A percentile compares a stretch with the other conserved stretches of the same genome.
phyloP scores from a whole-genome alignment of 208 protist genomes.

The Crithidia fasciculata region DNA sequence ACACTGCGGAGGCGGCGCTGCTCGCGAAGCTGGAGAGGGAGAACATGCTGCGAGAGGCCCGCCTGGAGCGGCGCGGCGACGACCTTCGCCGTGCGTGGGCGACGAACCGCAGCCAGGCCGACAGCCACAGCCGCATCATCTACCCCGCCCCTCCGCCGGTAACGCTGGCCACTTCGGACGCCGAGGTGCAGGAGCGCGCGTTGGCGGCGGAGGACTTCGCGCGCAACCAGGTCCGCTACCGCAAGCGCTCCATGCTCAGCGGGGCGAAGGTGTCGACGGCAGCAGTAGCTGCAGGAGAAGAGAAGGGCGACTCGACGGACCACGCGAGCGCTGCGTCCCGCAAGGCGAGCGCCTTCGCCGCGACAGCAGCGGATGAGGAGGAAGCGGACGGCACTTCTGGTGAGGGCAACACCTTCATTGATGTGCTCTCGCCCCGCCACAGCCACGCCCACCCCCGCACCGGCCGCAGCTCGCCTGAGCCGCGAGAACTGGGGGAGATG shows the following conservation, averaged over 20 bases:
- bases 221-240: constrained; percentile 22
- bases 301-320: background rate
- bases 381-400: background rate
- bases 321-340: background rate
- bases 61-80: constrained; percentile 37
- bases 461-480: background rate
- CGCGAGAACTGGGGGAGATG: constrained; percentile 21
- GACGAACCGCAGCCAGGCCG: background rate
- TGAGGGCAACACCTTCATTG: background rate
- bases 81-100: constrained; percentile 31
- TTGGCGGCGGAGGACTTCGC: constrained; percentile 60
- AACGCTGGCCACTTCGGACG: constrained; percentile 49
- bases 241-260: constrained; percentile 6
- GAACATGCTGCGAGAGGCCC: constrained; percentile 34
- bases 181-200: constrained; percentile 64
- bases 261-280: background rate
- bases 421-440: background rate
- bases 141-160: constrained; percentile 58
- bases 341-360: background rate
- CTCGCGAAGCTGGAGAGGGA: constrained; percentile 47
- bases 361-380: background rate
- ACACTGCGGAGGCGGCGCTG: constrained; percentile 34
- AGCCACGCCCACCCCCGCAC: background rate
- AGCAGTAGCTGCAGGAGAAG: background rate
- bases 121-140: constrained; percentile 10